Percentiles rank a stretch among this genome's conserved stretches.
phyloP scores from a whole-genome alignment of 2,329 filamentous ascomycete genomes.

The Diaporthe sp. region DNA sequence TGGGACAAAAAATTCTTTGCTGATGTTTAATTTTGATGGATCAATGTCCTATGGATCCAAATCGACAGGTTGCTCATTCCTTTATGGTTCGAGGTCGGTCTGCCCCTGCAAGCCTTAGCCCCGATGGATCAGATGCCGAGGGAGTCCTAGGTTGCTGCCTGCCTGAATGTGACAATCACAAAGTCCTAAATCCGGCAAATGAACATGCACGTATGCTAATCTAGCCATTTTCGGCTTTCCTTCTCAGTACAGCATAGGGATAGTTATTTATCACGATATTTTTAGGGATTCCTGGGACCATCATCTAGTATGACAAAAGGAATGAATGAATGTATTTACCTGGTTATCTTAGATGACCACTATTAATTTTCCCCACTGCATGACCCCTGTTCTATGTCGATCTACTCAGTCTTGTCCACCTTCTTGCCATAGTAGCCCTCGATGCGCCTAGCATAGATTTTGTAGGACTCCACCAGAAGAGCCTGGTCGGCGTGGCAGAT shows the following conservation, averaged over 20 bases:
- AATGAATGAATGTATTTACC: background rate
- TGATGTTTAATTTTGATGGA: background rate
- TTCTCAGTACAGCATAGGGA: background rate
- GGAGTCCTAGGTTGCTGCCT: background rate
- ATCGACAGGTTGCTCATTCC: background rate
- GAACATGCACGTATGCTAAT: background rate
- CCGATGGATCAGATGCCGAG: background rate
- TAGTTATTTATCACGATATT: background rate
- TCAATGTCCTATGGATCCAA: background rate
- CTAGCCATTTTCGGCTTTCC: background rate
- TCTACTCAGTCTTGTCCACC: background rate
- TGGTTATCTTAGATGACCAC: background rate
- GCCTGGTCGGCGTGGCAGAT: background rate
- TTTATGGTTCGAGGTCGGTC: background rate
- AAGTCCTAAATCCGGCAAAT: background rate
- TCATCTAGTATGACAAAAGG: background rate
- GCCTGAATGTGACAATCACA: background rate
- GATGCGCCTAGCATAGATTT: background rate
- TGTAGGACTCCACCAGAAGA: background rate
- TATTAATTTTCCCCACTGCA: background rate
- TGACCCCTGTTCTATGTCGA: background rate
- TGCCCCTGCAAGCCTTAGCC: background rate
- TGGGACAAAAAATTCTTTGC: accelerated
- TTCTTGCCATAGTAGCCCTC: background rate
- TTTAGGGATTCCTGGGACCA: background rate